These are phyloP conservation scores for Tolypocladium tundrense DNA, from an alignment of 2,329 filamentous ascomycete genomes.

Conservation along the genomic window DNA sequence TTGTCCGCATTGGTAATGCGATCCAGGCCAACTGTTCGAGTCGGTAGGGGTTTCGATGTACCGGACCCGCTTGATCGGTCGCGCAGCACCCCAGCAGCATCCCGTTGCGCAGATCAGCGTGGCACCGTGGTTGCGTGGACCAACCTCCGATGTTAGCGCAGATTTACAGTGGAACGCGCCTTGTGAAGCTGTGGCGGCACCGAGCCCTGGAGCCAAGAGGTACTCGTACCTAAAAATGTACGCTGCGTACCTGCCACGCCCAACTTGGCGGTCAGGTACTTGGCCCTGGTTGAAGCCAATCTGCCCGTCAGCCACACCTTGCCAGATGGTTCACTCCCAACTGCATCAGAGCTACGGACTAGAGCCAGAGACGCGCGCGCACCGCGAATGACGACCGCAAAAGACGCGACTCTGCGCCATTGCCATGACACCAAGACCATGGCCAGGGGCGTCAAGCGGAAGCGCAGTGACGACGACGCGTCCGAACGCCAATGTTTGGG, in stretches of 20 bases:
- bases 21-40: background rate
- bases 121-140: background rate
- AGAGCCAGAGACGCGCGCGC: background rate
- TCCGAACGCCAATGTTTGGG: conserved; percentile 1
- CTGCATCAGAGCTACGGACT: background rate
- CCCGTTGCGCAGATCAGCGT: background rate
- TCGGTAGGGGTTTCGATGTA: background rate
- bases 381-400: background rate
- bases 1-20: background rate
- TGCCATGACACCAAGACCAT: conserved; percentile 9
- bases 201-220: background rate
- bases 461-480: conserved; percentile 12
- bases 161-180: background rate
- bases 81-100: background rate
- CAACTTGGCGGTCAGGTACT: background rate
- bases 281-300: background rate
- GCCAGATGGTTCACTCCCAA: background rate
- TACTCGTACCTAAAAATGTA: too few relatives aligned
- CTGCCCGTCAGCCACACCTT: background rate
- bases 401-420: background rate
- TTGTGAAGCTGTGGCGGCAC: background rate
- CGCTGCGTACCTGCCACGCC: background rate
- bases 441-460: conserved; percentile 17
- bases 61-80: background rate
- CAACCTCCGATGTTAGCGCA: background rate